Percentiles rank a stretch among this genome's conserved stretches.
Conservation (phyloP, 108 stramenopile species). For the Pseudonitzschia delicatissima region DNA sequence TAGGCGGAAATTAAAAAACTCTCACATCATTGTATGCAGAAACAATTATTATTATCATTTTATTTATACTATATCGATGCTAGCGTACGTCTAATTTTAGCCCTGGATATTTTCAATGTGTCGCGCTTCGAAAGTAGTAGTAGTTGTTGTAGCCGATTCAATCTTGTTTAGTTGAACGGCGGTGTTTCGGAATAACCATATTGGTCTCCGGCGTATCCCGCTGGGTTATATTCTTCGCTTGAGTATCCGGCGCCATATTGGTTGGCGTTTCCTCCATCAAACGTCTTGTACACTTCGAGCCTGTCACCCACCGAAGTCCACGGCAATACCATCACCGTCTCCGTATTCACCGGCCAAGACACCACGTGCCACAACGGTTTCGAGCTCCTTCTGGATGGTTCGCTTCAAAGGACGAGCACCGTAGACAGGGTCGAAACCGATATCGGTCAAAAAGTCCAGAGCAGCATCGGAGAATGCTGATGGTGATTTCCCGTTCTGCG, state of each 20-base stretch:
- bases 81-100: too few relatives aligned
- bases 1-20: too few relatives aligned
- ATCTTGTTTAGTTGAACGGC: conserved; percentile 8
- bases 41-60: too few relatives aligned
- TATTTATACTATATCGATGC: too few relatives aligned
- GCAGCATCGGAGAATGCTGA: conserved; percentile 69
- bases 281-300: conserved; percentile 22
- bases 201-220: neutral
- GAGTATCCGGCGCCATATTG: neutral
- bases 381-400: conserved; percentile 92
- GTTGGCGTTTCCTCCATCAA: conserved; percentile 8
- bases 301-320: conserved; percentile 38
- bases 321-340: conserved; percentile 79
- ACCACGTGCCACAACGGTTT: conserved; percentile 88
- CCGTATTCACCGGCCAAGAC: conserved; percentile 73
- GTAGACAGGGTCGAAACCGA: conserved; percentile 93
- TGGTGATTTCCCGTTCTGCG: conserved; percentile 62
- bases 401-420: conserved; percentile 97
- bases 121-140: too few relatives aligned
- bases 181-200: conserved; percentile 2
- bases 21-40: too few relatives aligned
- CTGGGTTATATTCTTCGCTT: conserved; percentile 6
- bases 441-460: conserved; percentile 70
- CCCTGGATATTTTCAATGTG: too few relatives aligned
- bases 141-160: too few relatives aligned